Evolutionary conservation across 257 asterid species (phyloP).

Genomic region (Knoxia roxburghii): DNA sequence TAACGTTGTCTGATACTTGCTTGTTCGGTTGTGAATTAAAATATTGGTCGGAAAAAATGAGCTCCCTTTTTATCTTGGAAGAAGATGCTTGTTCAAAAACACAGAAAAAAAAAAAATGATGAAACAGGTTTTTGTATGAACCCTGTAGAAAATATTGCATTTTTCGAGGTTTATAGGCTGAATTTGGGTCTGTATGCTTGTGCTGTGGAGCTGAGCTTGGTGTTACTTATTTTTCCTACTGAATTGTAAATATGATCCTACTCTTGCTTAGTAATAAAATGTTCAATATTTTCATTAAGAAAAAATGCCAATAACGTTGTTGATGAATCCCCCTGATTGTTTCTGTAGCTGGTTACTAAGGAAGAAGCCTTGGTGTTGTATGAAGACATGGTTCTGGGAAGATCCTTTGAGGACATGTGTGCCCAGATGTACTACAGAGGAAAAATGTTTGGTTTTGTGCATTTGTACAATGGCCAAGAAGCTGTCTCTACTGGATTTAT

Average conservation of each 20-base stretch:
- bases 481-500: slow-evolving; percentile 97
- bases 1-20: neutral
- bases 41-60: no score
- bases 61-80: neutral
- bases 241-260: neutral
- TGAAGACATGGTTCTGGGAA: slow-evolving; percentile 87
- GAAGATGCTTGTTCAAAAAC: neutral
- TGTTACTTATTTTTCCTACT: neutral
- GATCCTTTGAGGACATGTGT: slow-evolving; percentile 95
- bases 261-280: neutral
- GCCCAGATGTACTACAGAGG: slow-evolving; percentile 99
- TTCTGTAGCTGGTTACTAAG: slow-evolving; percentile 61
- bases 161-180: neutral
- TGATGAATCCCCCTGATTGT: neutral
- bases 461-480: slow-evolving; percentile 95
- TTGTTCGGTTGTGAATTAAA: neutral
- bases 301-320: neutral
- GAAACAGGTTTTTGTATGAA: neutral
- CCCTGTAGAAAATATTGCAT: neutral
- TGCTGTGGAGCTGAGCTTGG: neutral
- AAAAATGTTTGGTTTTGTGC: slow-evolving; percentile 97
- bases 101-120: neutral
- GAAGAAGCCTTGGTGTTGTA: slow-evolving; percentile 82
- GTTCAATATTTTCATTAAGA: neutral
- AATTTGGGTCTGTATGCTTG: neutral